These are phyloP conservation scores for Termitomyces sp. DNA, from an alignment of 768 basidiomycete species.

Conservation along the genomic window DNA sequence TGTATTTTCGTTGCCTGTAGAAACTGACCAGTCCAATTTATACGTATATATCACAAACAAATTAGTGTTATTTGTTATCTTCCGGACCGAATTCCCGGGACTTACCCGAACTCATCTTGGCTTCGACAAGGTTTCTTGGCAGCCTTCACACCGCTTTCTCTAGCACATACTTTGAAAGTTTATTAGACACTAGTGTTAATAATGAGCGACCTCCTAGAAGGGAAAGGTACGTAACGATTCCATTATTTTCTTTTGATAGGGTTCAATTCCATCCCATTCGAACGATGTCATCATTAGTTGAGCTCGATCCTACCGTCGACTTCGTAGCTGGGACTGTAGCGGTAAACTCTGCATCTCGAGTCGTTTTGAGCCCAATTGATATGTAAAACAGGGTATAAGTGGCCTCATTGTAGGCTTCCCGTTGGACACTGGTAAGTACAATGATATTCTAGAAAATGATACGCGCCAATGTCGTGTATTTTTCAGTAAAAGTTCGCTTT, in stretches of 20 bases:
- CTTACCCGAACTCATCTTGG: neutral
- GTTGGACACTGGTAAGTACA: constrained; percentile 58
- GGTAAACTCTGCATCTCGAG: constrained; percentile 10
- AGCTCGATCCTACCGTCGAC: constrained; percentile 60
- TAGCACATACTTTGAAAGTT: neutral
- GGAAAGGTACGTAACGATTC: neutral
- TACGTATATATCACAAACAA: too few species aligned
- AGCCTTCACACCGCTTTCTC: neutral
- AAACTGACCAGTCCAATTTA: too few species aligned
- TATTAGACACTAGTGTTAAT: neutral
- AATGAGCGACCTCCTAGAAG: constrained; percentile 4
- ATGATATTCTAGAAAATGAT: neutral
- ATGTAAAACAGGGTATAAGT: constrained; percentile 43
- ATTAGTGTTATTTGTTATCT: too few species aligned
- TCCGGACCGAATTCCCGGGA: neutral
- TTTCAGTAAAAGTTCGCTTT: constrained; percentile 72
- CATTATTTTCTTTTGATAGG: neutral
- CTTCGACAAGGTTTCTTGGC: neutral
- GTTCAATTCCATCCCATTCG: neutral
- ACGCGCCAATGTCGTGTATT: neutral
- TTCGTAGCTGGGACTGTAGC: constrained; percentile 76
- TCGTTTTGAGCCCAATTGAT: neutral
- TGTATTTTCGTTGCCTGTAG: too few species aligned
- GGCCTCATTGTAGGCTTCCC: constrained; percentile 71
- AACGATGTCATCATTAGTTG: constrained; percentile 1